Evolutionary conservation across 2,329 filamentous ascomycete species (phyloP).

Genomic region (Aspergillus pseudonomiae): DNA sequence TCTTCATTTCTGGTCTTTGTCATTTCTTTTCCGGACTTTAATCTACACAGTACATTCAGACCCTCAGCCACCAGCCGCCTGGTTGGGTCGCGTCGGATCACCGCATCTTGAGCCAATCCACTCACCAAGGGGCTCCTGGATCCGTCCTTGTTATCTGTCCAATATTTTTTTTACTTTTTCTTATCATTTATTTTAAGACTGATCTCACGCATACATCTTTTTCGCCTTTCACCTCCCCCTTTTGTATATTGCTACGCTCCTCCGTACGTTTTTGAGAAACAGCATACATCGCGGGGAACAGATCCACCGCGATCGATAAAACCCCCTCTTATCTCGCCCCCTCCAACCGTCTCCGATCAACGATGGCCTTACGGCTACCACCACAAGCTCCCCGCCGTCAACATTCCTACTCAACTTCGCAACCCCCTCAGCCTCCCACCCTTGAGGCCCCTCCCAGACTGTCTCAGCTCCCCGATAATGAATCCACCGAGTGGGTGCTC

Average conservation of each 20-base stretch:
- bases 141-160: conserved; percentile 3
- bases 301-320: conserved; percentile 27
- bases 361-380: conserved; percentile 44
- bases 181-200: background rate
- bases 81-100: background rate
- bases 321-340: conserved; percentile 15
- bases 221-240: background rate
- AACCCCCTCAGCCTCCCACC: conserved; percentile 27
- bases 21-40: background rate
- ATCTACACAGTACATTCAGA: background rate
- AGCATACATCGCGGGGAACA: conserved; percentile 22
- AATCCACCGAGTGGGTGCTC: conserved; percentile 93
- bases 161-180: conserved; percentile 3
- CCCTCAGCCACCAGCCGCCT: background rate
- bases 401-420: conserved; percentile 36
- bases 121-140: background rate
- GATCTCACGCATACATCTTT: background rate
- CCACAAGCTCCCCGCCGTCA: conserved; percentile 39
- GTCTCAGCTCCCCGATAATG: conserved; percentile 57
- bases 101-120: background rate
- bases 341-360: conserved; percentile 11
- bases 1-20: conserved; percentile 1
- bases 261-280: background rate
- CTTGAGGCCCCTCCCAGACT: conserved; percentile 32
- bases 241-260: background rate